These are phyloP conservation scores for Saccharomycopsis fibuligera DNA, from an alignment of 805 yeast genomes.

Conservation along the genomic window DNA sequence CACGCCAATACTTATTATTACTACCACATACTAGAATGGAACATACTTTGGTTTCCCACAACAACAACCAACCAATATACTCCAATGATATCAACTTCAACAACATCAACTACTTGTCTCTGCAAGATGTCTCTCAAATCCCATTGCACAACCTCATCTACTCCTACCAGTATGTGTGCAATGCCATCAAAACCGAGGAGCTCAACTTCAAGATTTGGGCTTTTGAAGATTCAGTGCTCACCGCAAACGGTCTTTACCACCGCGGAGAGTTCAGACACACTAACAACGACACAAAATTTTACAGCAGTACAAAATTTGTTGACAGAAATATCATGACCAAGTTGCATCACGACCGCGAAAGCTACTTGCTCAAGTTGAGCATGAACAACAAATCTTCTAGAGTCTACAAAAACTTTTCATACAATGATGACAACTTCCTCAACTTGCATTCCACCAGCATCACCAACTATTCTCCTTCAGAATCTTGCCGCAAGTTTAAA, in stretches of 20 bases:
- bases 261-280: not conserved
- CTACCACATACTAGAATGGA: not conserved
- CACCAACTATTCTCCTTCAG: conserved; percentile 7
- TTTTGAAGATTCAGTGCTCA: not conserved
- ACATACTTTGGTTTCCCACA: not conserved
- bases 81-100: not conserved
- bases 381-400: not conserved
- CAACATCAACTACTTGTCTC: not conserved
- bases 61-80: not conserved
- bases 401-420: conserved; percentile 1
- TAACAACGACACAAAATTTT: not conserved
- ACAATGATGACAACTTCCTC: conserved; percentile 16
- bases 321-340: not conserved
- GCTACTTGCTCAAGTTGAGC: not conserved
- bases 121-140: not conserved
- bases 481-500: not conserved
- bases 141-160: not conserved
- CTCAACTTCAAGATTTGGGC: not conserved
- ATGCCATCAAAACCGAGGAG: not conserved
- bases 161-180: not conserved
- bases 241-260: not conserved
- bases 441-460: conserved; percentile 1
- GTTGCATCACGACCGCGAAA: not conserved
- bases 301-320: not conserved
- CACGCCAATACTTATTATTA: not conserved